These are phyloP conservation scores for Verbascum thapsus DNA, from an alignment of 257 asterid species.

Conservation along the genomic window DNA sequence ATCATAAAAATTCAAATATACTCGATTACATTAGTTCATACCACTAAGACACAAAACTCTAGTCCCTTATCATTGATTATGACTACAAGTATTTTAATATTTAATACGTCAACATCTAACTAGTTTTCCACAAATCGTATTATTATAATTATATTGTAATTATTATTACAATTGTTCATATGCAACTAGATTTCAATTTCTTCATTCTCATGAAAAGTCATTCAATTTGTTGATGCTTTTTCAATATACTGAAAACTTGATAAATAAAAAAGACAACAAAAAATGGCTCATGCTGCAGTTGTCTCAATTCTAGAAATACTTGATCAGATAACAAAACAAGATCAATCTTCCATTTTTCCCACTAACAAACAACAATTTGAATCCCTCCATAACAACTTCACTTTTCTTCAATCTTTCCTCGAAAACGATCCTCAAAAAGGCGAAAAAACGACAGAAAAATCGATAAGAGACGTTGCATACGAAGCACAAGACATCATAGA, in stretches of 20 bases:
- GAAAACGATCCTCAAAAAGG: slow-evolving; percentile 21
- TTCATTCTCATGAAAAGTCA: too few relatives aligned
- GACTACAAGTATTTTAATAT: too few relatives aligned
- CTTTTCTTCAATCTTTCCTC: slow-evolving; percentile 28
- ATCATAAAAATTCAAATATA: too few relatives aligned
- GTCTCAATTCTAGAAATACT: slow-evolving; percentile 18
- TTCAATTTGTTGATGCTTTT: not conserved
- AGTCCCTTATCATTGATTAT: too few relatives aligned
- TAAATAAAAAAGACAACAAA: not conserved
- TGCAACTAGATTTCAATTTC: too few relatives aligned
- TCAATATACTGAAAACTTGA: not conserved
- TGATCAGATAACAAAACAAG: slow-evolving; percentile 11
- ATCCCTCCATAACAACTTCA: slow-evolving; percentile 19
- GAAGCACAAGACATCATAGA: slow-evolving; percentile 30
- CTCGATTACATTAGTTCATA: too few relatives aligned
- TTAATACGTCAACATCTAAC: too few relatives aligned
- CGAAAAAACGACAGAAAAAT: not conserved
- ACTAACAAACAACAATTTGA: slow-evolving; percentile 21
- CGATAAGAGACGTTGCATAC: slow-evolving; percentile 17
- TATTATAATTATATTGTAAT: too few relatives aligned
- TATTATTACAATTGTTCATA: too few relatives aligned
- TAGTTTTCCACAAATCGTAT: too few relatives aligned
- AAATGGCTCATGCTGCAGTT: slow-evolving; percentile 30
- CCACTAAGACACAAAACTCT: too few relatives aligned
- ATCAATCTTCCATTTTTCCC: not conserved